A percentile compares a stretch with the other conserved stretches of the same genome.
These are phyloP conservation scores for Penicillium brevicompactum DNA, from an alignment of 2,329 filamentous ascomycete species.

Conservation along the genomic window DNA sequence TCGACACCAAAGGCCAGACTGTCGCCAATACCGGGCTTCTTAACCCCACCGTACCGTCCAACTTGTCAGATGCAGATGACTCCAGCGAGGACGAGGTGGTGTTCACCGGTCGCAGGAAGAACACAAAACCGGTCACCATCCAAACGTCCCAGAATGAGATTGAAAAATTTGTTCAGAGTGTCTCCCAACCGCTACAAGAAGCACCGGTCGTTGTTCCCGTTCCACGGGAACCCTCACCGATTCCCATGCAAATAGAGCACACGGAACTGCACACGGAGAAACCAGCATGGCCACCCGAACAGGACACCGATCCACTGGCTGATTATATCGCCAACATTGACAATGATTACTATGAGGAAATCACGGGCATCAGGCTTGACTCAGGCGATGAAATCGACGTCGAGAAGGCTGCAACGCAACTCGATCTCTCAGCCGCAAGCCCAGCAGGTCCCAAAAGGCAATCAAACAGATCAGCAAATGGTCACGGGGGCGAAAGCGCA, in stretches of 20 bases:
- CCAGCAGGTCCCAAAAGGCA: background rate
- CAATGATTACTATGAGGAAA: constrained; percentile 28
- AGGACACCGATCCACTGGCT: constrained; percentile 49
- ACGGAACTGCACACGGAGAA: constrained; percentile 5
- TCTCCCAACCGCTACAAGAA: background rate
- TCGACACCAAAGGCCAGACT: constrained; percentile 37
- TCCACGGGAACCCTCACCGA: background rate
- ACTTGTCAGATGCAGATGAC: constrained; percentile 47
- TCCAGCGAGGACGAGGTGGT: constrained; percentile 68
- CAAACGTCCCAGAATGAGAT: constrained; percentile 19
- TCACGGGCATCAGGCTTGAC: background rate
- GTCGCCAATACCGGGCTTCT: constrained; percentile 32
- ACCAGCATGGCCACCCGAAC: constrained; percentile 36
- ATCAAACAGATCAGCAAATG: background rate
- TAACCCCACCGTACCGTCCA: constrained; percentile 20
- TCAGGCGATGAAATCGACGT: constrained; percentile 10
- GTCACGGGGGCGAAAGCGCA: constrained; percentile 9
- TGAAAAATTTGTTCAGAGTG: constrained; percentile 1
- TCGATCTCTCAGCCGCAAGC: background rate
- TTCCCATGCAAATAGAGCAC: background rate
- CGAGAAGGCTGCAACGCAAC: constrained; percentile 1
- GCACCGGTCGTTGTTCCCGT: background rate
- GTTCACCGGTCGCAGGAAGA: constrained; percentile 38
- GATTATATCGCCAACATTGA: constrained; percentile 47
- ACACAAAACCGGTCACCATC: constrained; percentile 14